Conservation (phyloP, 2,329 filamentous ascomycete genomes). For the Talaromyces sp. region DNA sequence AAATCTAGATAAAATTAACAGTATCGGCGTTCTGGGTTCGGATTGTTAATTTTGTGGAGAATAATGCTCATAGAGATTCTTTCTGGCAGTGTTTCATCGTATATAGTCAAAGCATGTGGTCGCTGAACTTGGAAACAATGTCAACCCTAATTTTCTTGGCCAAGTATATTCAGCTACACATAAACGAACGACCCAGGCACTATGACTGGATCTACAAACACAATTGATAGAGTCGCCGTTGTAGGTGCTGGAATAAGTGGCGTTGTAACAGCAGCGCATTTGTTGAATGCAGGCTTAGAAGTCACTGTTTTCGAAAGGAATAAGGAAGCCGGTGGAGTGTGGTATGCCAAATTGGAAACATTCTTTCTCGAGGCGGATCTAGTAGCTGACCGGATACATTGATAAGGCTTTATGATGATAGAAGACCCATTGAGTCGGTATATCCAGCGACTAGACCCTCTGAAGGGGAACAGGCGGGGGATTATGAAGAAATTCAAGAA, state of each 20-base stretch:
- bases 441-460: slow-evolving; percentile 42
- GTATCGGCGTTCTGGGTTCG: background rate
- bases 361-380: too few relatives aligned
- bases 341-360: slow-evolving; percentile 40
- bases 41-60: slow-evolving; percentile 5
- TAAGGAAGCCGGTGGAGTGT: slow-evolving; percentile 55
- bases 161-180: too few relatives aligned
- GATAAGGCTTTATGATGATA: slow-evolving; percentile 52
- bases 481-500: slow-evolving; percentile 11
- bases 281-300: slow-evolving; percentile 47
- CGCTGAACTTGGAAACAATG: background rate
- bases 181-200: background rate
- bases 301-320: slow-evolving; percentile 58
- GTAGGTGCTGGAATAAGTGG: slow-evolving; percentile 56
- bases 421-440: slow-evolving; percentile 47
- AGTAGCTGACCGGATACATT: background rate
- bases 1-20: background rate
- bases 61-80: background rate
- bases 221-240: slow-evolving; percentile 41
- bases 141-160: background rate
- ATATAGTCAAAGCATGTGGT: background rate
- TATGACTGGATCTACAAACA: slow-evolving; percentile 4
- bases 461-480: slow-evolving; percentile 7
- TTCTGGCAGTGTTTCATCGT: background rate
- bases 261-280: slow-evolving; percentile 48